phyloP scores from a whole-genome alignment of 768 basidiomycete species.

The Mrakia frigida region DNA sequence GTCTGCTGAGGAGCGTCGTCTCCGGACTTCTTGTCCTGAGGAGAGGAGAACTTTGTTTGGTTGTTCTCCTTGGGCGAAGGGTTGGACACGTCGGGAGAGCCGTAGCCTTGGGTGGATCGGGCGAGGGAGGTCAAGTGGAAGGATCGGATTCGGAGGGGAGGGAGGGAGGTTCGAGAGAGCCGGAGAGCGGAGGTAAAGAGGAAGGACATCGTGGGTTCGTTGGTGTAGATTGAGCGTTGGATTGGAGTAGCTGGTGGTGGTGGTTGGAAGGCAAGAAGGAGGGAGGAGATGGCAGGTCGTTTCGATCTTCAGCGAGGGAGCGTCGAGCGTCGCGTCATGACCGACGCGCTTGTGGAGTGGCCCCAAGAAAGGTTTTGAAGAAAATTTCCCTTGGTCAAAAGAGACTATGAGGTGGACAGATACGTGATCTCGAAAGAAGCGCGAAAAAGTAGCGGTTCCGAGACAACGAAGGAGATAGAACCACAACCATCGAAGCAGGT shows the following conservation, averaged over 20 bases:
- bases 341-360: no score
- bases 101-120: conserved; percentile 11
- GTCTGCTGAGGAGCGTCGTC: no score
- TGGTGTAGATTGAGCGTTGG: not conserved
- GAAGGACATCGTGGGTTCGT: not conserved
- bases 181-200: not conserved
- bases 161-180: not conserved
- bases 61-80: conserved; percentile 2
- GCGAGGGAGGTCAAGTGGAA: not conserved
- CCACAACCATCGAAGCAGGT: not conserved
- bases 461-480: not conserved
- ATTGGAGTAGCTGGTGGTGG: not conserved
- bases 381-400: no score
- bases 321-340: no score
- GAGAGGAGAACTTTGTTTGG: not conserved
- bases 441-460: no score
- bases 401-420: not conserved
- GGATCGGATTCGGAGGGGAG: not conserved
- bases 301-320: not conserved
- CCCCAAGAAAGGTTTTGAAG: no score
- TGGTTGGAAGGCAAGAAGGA: not conserved
- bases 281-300: not conserved
- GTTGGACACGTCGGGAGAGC: conserved; percentile 9
- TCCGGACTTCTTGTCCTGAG: not conserved
- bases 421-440: not conserved